Percentiles rank a stretch among this genome's conserved stretches.
Evolutionary conservation across 2,329 filamentous ascomycete species (phyloP).

Genomic region (Fusarium coicis): DNA sequence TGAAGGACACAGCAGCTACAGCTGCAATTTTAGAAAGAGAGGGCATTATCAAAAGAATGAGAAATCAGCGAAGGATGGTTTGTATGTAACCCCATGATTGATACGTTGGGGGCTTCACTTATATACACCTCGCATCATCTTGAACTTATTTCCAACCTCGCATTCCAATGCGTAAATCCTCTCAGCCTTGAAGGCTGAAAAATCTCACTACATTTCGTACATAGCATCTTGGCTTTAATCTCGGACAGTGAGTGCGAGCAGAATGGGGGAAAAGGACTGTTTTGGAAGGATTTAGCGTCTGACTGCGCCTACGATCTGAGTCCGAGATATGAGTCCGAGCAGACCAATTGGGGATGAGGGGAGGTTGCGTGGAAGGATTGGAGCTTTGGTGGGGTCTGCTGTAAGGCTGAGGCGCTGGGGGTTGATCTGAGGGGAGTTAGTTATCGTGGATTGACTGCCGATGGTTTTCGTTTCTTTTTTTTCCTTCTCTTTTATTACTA

Average conservation of each 20-base stretch:
- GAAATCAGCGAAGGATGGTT: not conserved
- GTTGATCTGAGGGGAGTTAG: not conserved
- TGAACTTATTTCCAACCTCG: not conserved
- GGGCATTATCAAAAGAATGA: slow-evolving; percentile 19
- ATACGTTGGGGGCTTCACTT: not conserved
- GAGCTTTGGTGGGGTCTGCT: not conserved
- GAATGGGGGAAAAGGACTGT: not conserved
- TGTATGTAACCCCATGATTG: not conserved
- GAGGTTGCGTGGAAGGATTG: not conserved
- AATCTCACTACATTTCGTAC: not conserved
- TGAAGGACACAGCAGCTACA: slow-evolving; percentile 20
- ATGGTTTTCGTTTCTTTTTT: not conserved
- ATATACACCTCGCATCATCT: slow-evolving; percentile 27
- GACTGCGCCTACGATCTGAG: slow-evolving; percentile 6
- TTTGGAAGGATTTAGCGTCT: slow-evolving; percentile 5
- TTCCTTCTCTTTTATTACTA: no score
- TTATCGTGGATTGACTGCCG: not conserved
- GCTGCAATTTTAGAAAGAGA: slow-evolving; percentile 25
- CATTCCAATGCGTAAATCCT: not conserved
- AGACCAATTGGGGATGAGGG: slow-evolving; percentile 25
- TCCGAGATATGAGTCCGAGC: slow-evolving; percentile 36
- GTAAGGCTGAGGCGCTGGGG: slow-evolving; percentile 20
- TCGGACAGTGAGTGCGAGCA: slow-evolving; percentile 28
- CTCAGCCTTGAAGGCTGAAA: not conserved
- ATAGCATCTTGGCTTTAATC: slow-evolving; percentile 8